These are phyloP conservation scores for Pythium graminicola DNA, from an alignment of 352 stramenopile genomes.

Conservation along the genomic window DNA sequence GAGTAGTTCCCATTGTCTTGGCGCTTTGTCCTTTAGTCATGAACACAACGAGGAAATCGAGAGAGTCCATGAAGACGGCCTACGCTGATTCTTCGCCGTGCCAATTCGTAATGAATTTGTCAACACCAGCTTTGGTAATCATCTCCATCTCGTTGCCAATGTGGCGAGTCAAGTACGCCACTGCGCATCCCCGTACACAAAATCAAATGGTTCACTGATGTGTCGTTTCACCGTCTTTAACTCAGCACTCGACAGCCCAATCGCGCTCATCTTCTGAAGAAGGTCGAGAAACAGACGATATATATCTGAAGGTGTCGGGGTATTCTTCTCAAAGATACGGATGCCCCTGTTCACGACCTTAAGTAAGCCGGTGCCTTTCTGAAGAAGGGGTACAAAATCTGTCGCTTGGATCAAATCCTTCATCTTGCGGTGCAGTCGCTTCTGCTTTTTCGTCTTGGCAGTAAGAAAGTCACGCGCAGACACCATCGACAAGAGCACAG, in stretches of 20 bases:
- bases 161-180: slow-evolving; percentile 4
- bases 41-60: too few relatives aligned
- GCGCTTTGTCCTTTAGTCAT: too few relatives aligned
- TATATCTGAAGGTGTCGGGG: neutral
- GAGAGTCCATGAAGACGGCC: neutral
- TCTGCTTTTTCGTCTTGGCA: neutral
- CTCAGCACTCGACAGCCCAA: neutral
- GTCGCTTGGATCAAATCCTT: slow-evolving; percentile 1
- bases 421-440: neutral
- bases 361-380: neutral
- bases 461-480: neutral
- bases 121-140: neutral
- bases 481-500: neutral
- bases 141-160: neutral
- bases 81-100: neutral
- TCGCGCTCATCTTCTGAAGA: neutral
- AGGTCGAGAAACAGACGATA: slow-evolving; percentile 1
- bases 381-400: neutral
- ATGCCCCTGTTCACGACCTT: neutral
- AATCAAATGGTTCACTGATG: neutral
- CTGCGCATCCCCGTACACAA: slow-evolving; percentile 11
- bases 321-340: slow-evolving; percentile 8
- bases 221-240: neutral
- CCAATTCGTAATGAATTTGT: slow-evolving; percentile 1
- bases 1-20: neutral